These are phyloP conservation scores for Acacia pycnantha DNA, from an alignment of 331 rosid genomes.

Conservation along the genomic window DNA sequence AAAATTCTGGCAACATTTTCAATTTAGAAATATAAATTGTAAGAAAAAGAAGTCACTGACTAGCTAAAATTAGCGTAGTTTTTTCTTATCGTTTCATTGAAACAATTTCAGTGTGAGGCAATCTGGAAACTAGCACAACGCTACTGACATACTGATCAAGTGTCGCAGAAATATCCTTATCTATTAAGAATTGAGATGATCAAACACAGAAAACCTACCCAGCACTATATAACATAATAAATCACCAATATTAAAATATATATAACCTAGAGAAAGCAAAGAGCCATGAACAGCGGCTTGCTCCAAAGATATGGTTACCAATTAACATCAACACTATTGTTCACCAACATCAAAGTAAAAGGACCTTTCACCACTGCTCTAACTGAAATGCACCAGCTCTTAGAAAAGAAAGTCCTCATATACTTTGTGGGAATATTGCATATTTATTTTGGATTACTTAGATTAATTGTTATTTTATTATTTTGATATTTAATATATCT, in stretches of 20 bases:
- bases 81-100: neutral
- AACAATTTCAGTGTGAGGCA: neutral
- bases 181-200: neutral
- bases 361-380: neutral
- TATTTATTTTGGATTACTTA: no score
- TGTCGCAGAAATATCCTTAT: neutral
- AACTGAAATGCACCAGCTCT: neutral
- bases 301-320: neutral
- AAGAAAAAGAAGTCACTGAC: neutral
- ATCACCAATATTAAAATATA: neutral
- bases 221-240: neutral
- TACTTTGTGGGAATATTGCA: neutral
- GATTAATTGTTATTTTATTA: no score
- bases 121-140: neutral
- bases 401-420: neutral
- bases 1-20: neutral
- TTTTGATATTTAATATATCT: no score
- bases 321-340: neutral
- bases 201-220: neutral
- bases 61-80: neutral
- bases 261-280: neutral
- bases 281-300: neutral
- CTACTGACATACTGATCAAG: neutral
- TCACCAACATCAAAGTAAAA: neutral
- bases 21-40: neutral